These are phyloP conservation scores for Austroboletus eburneus DNA, from an alignment of 768 basidiomycete genomes.

Conservation along the genomic window DNA sequence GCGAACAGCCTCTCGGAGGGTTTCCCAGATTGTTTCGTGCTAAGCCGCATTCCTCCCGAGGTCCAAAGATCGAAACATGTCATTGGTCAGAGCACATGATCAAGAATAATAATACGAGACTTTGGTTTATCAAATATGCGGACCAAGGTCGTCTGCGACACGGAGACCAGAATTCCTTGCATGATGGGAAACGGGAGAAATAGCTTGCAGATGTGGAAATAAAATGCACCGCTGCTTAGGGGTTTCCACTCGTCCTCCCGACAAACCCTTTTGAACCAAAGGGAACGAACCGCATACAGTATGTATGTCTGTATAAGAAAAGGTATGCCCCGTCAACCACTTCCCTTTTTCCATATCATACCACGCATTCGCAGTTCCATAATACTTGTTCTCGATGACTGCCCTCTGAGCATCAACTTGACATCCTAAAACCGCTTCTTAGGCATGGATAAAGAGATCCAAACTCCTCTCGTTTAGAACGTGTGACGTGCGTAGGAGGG, in stretches of 20 bases:
- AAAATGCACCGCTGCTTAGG: no score
- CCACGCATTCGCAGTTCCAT: not conserved
- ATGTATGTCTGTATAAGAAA: conserved; percentile 30
- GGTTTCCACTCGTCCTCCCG: conserved; percentile 26
- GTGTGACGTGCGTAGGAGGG: not conserved
- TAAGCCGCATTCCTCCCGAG: no score
- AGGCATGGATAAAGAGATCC: not conserved
- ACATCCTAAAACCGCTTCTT: not conserved
- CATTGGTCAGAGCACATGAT: no score
- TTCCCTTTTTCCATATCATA: conserved; percentile 11
- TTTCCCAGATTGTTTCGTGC: no score
- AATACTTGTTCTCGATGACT: not conserved
- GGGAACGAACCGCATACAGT: conserved; percentile 13
- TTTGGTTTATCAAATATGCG: no score
- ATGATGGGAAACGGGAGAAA: no score
- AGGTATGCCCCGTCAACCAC: conserved; percentile 29
- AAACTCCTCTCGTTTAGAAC: not conserved
- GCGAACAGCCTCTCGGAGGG: no score
- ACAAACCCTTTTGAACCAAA: conserved; percentile 19
- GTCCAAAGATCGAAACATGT: no score
- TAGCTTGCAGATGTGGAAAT: no score
- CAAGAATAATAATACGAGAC: no score
- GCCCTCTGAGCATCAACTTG: not conserved
- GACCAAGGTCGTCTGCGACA: no score
- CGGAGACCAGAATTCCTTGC: no score